Base-by-base conservation (phyloP, 345 rosid species). In the Populus pruinosa region DNA sequence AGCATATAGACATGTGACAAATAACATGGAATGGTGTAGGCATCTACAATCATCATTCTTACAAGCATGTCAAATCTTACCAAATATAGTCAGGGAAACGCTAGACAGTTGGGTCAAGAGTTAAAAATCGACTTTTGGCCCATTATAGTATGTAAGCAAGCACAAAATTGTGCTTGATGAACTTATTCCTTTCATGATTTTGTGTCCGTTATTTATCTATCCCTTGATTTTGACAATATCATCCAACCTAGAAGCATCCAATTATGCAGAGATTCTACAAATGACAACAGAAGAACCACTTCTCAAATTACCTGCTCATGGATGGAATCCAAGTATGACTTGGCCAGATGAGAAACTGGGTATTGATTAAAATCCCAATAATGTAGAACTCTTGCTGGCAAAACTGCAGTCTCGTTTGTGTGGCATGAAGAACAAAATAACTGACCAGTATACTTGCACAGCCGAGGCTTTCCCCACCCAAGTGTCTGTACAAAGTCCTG, bases 381-480 rank as follows among this genome's bases (percentile, higher is more conserved):
- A 85, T 96, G 99, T 84, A 96, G 77, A 56, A 91, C 98, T 88
- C 90, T 90, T 13, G 97, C 95, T 41, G 99, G 99, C 80, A 96
- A 81, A 78, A 93, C 93, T 71, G 96, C 93, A 72, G 87, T 84
- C 59, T 93, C 97, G 87, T 90, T 91, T 78, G 91, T 83, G 81
- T 96, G 98, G 84, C 99, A 96, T 39, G 93, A 83, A 77, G 94
- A 92, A 83, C 99, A 96, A 82, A 89, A 96, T 80, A 93, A 78
- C 38, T 93, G 98, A 79, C 95, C 95, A 25, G 96, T 90, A 87
- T 92, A 96, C 75, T 93, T 95, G 73, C 99, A 96, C 81, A 88
- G 88, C 56, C 93, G 85, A 82, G 99, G 97, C 80, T 89, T 93
- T 76, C 97, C 96, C 98, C 96, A 93, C 31, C 99, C 96, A 81